These are phyloP conservation scores for Litsea cubeba DNA, from an alignment of 164 flowering plant species.

Conservation along the genomic window DNA sequence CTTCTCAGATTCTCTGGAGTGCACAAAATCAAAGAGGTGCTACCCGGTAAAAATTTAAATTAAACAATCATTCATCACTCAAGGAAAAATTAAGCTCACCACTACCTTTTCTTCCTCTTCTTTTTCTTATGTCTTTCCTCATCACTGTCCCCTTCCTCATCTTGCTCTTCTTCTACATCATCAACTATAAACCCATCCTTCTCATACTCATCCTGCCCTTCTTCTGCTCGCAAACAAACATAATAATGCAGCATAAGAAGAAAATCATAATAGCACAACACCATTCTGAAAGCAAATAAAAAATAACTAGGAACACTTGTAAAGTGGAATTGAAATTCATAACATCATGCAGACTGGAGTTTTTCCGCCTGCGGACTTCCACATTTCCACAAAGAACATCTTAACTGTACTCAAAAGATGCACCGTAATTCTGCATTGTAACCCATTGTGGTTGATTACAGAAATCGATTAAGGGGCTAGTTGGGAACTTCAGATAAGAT, in stretches of 20 bases:
- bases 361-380: too few relatives aligned
- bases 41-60: not conserved
- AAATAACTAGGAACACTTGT: not conserved
- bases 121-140: slow-evolving; percentile 62
- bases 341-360: too few relatives aligned
- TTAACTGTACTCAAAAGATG: too few relatives aligned
- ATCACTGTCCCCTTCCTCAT: slow-evolving; percentile 44
- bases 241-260: too few relatives aligned
- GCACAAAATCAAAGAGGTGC: not conserved
- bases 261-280: not conserved
- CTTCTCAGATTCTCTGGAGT: slow-evolving; percentile 58
- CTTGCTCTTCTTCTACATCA: slow-evolving; percentile 69
- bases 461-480: too few relatives aligned
- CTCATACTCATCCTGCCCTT: slow-evolving; percentile 88
- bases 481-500: too few relatives aligned
- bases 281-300: not conserved
- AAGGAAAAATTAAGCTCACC: slow-evolving; percentile 21
- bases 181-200: slow-evolving; percentile 94
- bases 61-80: not conserved
- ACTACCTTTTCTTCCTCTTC: slow-evolving; percentile 79
- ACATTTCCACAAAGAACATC: too few relatives aligned
- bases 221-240: slow-evolving; percentile 33
- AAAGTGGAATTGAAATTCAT: too few relatives aligned
- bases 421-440: too few relatives aligned
- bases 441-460: too few relatives aligned